Conservation (phyloP, 192 early-diverging fungal genomes). For the Podila clonocystis region DNA sequence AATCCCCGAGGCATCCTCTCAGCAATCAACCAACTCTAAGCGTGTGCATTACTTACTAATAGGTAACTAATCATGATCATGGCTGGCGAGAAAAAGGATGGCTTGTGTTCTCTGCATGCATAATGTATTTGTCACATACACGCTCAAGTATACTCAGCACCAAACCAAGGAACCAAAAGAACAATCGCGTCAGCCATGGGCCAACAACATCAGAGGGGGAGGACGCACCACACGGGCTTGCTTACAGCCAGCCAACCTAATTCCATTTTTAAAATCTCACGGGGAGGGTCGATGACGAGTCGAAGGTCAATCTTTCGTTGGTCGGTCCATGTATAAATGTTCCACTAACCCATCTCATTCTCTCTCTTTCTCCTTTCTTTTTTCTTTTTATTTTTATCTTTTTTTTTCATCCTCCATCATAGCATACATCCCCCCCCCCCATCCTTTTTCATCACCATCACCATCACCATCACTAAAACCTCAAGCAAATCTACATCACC, state of each 20-base stretch:
- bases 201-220: neutral
- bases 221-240: no score
- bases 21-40: neutral
- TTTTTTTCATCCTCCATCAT: neutral
- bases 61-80: no score
- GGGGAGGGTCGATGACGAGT: no score
- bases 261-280: no score
- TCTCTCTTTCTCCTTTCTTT: neutral
- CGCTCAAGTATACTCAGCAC: no score
- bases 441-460: neutral
- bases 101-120: no score
- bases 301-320: no score
- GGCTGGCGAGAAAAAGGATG: no score
- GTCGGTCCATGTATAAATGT: neutral
- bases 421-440: neutral
- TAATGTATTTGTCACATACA: no score
- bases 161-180: no score
- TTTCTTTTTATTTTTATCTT: neutral
- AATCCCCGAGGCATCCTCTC: neutral
- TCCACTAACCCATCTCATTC: constrained; percentile 7
- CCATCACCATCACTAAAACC: neutral
- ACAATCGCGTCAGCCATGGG: no score
- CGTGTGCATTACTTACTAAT: no score
- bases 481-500: neutral
- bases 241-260: neutral